phyloP scores from a whole-genome alignment of 345 rosid genomes.

The Isatis tinctoria region DNA sequence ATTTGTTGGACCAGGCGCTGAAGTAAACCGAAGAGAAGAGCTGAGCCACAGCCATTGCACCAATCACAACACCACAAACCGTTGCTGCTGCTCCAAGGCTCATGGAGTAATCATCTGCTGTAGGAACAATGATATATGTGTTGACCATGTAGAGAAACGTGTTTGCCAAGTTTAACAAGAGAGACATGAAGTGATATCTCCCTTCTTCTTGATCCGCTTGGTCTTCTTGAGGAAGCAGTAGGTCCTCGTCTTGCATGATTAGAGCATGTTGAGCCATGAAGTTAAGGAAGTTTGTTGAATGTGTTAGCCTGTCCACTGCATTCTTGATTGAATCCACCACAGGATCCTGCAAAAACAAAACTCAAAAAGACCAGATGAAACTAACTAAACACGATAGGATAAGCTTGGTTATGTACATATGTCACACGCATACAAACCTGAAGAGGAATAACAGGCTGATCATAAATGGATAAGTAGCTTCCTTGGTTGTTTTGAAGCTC shows the following conservation, averaged over 20 bases:
- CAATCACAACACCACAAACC: conserved; percentile 93
- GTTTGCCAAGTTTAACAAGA: conserved; percentile 70
- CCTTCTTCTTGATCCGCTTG: conserved; percentile 46
- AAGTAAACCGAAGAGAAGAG: conserved; percentile 92
- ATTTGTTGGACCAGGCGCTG: conserved; percentile 94
- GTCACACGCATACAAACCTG: conserved; percentile 48
- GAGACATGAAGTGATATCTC: conserved; percentile 84
- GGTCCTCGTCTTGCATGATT: conserved; percentile 84
- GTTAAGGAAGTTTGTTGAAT: conserved; percentile 84
- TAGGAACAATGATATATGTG: conserved; percentile 86
- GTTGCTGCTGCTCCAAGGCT: conserved; percentile 96
- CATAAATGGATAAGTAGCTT: conserved; percentile 89
- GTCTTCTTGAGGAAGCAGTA: conserved; percentile 65
- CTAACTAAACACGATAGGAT: neutral
- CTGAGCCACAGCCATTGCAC: conserved; percentile 97
- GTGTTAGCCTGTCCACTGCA: conserved; percentile 79
- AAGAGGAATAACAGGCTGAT: conserved; percentile 71
- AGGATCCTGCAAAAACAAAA: conserved; percentile 54
- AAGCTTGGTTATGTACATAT: neutral
- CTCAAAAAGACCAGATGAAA: neutral
- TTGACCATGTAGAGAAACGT: conserved; percentile 95
- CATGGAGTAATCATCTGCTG: conserved; percentile 86
- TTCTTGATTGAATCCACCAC: conserved; percentile 77
- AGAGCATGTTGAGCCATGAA: conserved; percentile 95
- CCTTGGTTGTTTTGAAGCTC: conserved; percentile 92